phyloP scores from a whole-genome alignment of 2,329 filamentous ascomycete genomes.

The Chrysosporium keratinophilum region DNA sequence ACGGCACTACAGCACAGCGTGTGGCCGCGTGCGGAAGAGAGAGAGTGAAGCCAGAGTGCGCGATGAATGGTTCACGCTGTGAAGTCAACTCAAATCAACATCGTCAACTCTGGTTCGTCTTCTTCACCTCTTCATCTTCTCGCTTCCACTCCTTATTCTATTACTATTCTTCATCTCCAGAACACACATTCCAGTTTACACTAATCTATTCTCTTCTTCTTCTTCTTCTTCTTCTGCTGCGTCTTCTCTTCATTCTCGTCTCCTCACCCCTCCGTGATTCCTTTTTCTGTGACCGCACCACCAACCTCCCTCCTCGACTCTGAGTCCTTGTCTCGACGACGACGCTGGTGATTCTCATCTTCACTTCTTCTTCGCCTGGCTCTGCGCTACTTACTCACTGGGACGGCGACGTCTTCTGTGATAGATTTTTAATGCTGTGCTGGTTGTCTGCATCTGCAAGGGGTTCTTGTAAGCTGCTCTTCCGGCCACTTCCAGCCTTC shows the following conservation, averaged over 20 bases:
- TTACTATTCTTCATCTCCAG: slow-evolving; percentile 22
- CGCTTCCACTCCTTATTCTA: slow-evolving; percentile 16
- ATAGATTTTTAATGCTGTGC: slow-evolving; percentile 12
- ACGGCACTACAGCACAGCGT: too few species aligned
- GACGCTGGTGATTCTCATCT: slow-evolving; percentile 2
- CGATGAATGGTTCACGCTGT: neutral
- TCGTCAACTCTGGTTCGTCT: neutral
- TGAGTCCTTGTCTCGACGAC: slow-evolving; percentile 7
- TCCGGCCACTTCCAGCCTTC: neutral
- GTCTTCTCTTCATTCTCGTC: slow-evolving; percentile 2
- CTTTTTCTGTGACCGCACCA: neutral
- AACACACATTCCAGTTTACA: neutral
- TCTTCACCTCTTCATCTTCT: neutral
- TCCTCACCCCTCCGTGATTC: neutral
- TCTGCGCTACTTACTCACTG: neutral
- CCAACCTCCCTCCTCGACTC: neutral
- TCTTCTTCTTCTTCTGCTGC: slow-evolving; percentile 20
- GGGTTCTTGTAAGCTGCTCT: neutral
- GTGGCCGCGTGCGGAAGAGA: neutral
- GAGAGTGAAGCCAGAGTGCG: neutral
- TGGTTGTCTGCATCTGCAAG: slow-evolving; percentile 4
- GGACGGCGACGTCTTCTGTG: neutral
- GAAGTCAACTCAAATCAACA: neutral
- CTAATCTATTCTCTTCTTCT: slow-evolving; percentile 18
- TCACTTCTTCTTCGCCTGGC: slow-evolving; percentile 2